Base-by-base conservation (phyloP, 345 rosid species). In the Moricandia arvensis region DNA sequence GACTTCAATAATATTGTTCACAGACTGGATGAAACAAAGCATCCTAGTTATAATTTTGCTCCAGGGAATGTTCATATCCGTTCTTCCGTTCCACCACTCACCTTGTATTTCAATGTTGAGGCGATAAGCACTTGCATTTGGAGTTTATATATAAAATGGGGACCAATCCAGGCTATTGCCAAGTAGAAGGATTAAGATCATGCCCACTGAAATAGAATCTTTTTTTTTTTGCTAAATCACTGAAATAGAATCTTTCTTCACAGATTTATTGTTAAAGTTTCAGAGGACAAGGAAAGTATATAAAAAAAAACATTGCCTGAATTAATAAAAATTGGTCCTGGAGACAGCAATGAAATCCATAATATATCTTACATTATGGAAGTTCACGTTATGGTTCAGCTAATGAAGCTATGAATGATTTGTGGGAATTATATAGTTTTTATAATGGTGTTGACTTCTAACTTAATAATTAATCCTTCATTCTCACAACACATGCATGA, bases 381-480 rank as follows among this genome's bases (percentile, higher is more conserved):
- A 8, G 69, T 73, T 67, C 81, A 72, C 70, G 81, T 73, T 72
- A 60, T 41, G 68, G 59, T 78, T 66, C 77, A 78, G 30, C 71
- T 72, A 79, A 72, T 73, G 66, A 54, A 73, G 78, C 60, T 57
- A 29, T n/a, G n/a, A 79, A 74, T 73, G 65, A 79, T 79, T 68
- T 30, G 12, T 2, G 5, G 1, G 24, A 60, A 16, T 13, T 33
- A 53, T 68, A 33, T 12, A 17, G n/a, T n/a, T 37, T 17, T 21
- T 73, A 6, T 66, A 6, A 47, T 47, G 53, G 53, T 54, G 41
- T 61, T 79, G 77, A 78, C 81, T 72, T 78, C 26, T 41, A 49
- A 59, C 59, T 59, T 66, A 78, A 78, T 78, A 17, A 72, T 72
- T 51, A 72, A 61, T 72, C 69, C 64, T 78, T 78, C 74, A 66